These are phyloP conservation scores for Eimeria necatrix DNA, from an alignment of 169 alveolate genomes.

Conservation along the genomic window DNA sequence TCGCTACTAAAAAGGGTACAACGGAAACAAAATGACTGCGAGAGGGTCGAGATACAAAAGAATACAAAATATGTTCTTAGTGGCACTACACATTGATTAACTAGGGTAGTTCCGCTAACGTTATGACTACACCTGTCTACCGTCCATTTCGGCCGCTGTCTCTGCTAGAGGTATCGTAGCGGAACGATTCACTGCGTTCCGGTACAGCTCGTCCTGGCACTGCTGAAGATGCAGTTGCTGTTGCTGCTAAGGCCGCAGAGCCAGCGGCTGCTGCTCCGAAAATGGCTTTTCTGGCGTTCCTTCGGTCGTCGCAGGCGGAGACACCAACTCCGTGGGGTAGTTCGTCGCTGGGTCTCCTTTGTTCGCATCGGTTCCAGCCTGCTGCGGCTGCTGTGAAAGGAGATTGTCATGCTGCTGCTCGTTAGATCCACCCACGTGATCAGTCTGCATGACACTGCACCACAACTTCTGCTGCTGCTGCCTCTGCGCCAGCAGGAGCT, in stretches of 20 bases:
- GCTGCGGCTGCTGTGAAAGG: not conserved
- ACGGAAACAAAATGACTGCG: no score
- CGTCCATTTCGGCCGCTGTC: no score
- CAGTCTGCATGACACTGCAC: slow-evolving; percentile 1
- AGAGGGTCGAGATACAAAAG: no score
- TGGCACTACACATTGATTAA: no score
- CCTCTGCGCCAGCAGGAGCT: not conserved
- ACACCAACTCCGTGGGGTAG: not conserved
- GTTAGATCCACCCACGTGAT: not conserved
- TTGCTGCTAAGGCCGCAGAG: not conserved
- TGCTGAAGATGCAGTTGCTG: not conserved
- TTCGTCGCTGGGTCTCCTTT: not conserved
- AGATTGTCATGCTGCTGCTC: not conserved
- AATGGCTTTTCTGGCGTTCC: not conserved
- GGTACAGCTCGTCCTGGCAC: not conserved
- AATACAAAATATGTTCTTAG: no score
- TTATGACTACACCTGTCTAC: no score
- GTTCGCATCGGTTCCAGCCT: no score
- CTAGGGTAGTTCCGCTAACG: no score
- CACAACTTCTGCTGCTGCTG: slow-evolving; percentile 28
- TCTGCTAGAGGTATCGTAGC: not conserved
- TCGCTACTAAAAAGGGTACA: no score
- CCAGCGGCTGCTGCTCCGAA: slow-evolving; percentile 11
- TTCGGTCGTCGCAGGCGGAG: not conserved
- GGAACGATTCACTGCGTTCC: not conserved